Base-by-base conservation (phyloP, 225 moss, liverwort and hornwort species). In the Straminergon stramineum region DNA sequence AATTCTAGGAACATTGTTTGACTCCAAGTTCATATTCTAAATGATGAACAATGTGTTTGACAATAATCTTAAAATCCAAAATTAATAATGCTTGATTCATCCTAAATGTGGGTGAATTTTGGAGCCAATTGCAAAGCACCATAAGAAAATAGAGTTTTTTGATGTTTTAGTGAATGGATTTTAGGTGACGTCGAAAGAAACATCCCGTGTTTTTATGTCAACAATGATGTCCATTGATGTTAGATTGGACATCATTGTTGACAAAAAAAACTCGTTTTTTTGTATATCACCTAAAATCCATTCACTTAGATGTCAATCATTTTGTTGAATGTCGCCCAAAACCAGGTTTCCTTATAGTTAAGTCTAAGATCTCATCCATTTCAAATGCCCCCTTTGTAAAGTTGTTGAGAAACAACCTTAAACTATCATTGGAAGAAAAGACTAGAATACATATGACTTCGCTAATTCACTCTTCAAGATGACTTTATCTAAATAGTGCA, bases 41-140 rank as follows among this genome's bases (percentile, higher is more conserved):
- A n/a, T n/a, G 13, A 69, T 69, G 5, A 69, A 69, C n/a, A 69
- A 69, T 69, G 11, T 67, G 11, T 21, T 69, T 69, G 2, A 13
- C 0, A 1, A 7, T n/a, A 7, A 69, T n/a, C 11, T 22, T n/a
- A n/a, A 37, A n/a, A n/a, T 4, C n/a, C 7, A 2, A 69, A n/a
- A 21, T 69, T 37, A 12, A 21, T 21, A 68, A 37, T 0, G 1
- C 19, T 34, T 37, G 6, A 12, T 21, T 68, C 11, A 37, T 37
- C 11, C 2, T 69, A 37, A 20, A 68, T 37, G 12, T 20, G 11
- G 37, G 2, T 43, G 26, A 43, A 74, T 43, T 39, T 43, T 73
- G 28, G 11, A 45, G 9, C 30, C 17, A 75, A 26, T 75, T 45
- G 11, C 27, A 75, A 45, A 75, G 48, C 48, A 48, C 48, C 10